phyloP scores from a whole-genome alignment of 139 green algal genomes.

The Zygnema circumcarinatum region DNA sequence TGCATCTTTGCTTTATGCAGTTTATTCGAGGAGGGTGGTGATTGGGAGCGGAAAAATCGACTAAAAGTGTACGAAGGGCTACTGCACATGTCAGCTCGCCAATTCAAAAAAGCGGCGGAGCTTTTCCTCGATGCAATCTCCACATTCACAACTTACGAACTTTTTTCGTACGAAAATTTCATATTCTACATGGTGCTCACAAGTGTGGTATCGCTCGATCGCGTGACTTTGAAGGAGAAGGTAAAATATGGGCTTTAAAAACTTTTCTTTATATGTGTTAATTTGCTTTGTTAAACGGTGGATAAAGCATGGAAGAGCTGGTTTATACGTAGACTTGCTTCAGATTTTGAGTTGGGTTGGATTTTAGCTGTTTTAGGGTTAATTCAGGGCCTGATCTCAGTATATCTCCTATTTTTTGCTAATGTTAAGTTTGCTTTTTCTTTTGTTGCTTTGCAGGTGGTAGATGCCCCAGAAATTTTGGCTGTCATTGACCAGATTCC shows the following conservation, averaged over 20 bases:
- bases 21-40: conserved; percentile 86
- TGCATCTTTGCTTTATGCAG: conserved; percentile 24
- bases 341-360: too few species aligned
- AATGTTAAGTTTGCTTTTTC: too few species aligned
- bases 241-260: conserved; percentile 5
- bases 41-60: conserved; percentile 99
- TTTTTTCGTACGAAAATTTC: conserved; percentile 87
- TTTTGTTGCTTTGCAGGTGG: conserved; percentile 52
- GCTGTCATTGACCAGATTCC: conserved; percentile 87
- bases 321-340: too few species aligned
- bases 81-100: conserved; percentile 80
- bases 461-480: conserved; percentile 95
- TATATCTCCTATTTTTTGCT: too few species aligned
- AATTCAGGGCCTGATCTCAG: too few species aligned
- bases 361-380: too few species aligned
- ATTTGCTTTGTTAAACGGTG: too few species aligned
- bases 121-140: conserved; percentile 94
- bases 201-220: conserved; percentile 77
- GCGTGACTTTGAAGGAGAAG: conserved; percentile 69
- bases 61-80: conserved; percentile 99
- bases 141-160: conserved; percentile 96
- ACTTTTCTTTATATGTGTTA: too few species aligned
- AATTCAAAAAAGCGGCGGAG: conserved; percentile 84
- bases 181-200: conserved; percentile 93
- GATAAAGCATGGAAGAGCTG: too few species aligned